Percentiles rank a stretch among this genome's conserved stretches.
Conservation (phyloP, 75 land plant species). For the Cryptomeria japonica region DNA sequence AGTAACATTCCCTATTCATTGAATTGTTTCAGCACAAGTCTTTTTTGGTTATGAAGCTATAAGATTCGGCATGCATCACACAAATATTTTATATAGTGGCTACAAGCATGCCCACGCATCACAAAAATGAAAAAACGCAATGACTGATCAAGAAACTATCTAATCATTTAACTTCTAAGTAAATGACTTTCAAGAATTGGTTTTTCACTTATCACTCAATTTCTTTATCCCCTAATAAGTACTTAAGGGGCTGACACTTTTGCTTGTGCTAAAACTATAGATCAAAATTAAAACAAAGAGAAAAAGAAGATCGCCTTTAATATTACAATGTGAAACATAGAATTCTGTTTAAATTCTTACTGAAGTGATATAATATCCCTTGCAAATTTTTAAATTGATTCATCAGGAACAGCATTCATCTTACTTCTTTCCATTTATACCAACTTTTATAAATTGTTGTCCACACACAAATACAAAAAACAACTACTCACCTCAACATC, state of each 20-base stretch:
- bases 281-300: neutral
- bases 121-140: no score
- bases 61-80: neutral
- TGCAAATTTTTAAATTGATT: neutral
- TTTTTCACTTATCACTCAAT: neutral
- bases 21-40: neutral
- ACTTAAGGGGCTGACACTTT: neutral
- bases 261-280: neutral
- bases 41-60: neutral
- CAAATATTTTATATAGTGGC: neutral
- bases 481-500: conserved; percentile 83
- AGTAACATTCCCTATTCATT: no score
- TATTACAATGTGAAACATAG: neutral
- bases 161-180: neutral
- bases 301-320: neutral
- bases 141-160: neutral
- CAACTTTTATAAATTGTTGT: neutral
- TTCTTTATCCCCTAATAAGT: neutral
- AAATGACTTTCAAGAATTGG: neutral
- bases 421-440: neutral
- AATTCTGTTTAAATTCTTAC: neutral
- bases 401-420: neutral
- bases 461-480: conserved; percentile 4
- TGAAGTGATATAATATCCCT: neutral
- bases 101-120: neutral